phyloP scores from a whole-genome alignment of 345 rosid species.

The Rhodamnia rubescens region DNA sequence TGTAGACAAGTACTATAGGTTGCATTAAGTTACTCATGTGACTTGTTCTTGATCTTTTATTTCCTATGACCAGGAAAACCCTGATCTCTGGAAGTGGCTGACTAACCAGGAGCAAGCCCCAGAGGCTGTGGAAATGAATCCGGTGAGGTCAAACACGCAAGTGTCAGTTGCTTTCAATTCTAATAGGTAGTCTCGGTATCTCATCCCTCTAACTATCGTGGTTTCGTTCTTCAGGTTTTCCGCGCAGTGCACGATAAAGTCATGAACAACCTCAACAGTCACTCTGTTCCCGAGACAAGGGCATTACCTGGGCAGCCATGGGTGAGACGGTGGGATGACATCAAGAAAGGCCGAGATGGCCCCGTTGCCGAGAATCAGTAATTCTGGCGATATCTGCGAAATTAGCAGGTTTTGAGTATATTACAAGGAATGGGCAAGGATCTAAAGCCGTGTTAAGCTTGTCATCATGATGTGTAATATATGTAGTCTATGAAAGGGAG shows the following conservation, averaged over 20 bases:
- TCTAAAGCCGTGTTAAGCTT: not conserved
- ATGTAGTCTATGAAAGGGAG: not conserved
- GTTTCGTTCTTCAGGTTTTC: constrained; percentile 40
- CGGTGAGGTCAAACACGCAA: constrained; percentile 28
- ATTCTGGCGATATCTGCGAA: not conserved
- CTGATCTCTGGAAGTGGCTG: constrained; percentile 94
- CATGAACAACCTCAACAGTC: constrained; percentile 45
- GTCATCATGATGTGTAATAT: not conserved
- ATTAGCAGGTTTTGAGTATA: not conserved
- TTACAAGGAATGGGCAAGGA: not conserved
- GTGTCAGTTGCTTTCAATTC: not conserved
- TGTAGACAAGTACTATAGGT: not conserved
- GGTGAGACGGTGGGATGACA: constrained; percentile 73
- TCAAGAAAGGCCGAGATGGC: constrained; percentile 37
- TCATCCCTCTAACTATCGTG: not conserved
- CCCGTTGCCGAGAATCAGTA: constrained; percentile 55
- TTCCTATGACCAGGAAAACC: constrained; percentile 61
- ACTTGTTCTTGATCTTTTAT: not conserved
- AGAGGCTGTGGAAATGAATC: constrained; percentile 52
- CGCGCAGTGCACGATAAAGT: constrained; percentile 48
- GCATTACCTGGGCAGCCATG: constrained; percentile 54
- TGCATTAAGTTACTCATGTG: not conserved
- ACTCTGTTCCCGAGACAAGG: constrained; percentile 45
- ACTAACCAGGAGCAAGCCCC: constrained; percentile 84
- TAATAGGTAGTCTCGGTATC: not conserved